Conservation (phyloP, 371 early-diverging fungal genomes). For the Globomyces sp. region DNA sequence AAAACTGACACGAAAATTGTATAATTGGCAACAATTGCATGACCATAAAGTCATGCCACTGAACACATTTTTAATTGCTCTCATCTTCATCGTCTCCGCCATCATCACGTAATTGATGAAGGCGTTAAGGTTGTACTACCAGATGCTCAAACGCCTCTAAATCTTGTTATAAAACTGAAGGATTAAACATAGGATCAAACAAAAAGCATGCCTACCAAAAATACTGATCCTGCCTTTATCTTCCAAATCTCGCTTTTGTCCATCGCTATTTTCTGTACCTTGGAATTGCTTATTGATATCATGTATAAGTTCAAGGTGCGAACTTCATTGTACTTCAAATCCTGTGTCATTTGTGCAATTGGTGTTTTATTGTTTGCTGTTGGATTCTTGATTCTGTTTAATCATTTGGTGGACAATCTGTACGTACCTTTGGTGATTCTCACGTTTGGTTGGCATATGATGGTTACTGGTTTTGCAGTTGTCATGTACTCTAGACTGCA, state of each 20-base stretch:
- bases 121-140: too few relatives aligned
- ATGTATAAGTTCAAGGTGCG: constrained; percentile 18
- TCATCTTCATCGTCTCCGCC: too few relatives aligned
- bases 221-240: background rate
- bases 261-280: constrained; percentile 24
- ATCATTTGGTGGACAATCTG: background rate
- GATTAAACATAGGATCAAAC: too few relatives aligned
- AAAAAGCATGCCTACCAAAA: too few relatives aligned
- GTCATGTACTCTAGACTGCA: constrained; percentile 23
- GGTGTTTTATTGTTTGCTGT: constrained; percentile 22
- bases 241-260: constrained; percentile 19
- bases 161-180: too few relatives aligned
- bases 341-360: constrained; percentile 13
- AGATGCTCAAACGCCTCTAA: too few relatives aligned
- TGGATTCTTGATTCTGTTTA: constrained; percentile 16
- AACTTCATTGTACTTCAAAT: constrained; percentile 22
- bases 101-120: too few relatives aligned
- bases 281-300: constrained; percentile 21
- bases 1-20: too few relatives aligned
- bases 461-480: constrained; percentile 25
- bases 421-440: constrained; percentile 19
- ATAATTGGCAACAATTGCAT: too few relatives aligned
- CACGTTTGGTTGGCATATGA: constrained; percentile 23
- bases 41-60: too few relatives aligned
- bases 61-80: too few relatives aligned